Base-by-base conservation (phyloP, 371 early-diverging fungal genomes). In the Mortierella sp. region DNA sequence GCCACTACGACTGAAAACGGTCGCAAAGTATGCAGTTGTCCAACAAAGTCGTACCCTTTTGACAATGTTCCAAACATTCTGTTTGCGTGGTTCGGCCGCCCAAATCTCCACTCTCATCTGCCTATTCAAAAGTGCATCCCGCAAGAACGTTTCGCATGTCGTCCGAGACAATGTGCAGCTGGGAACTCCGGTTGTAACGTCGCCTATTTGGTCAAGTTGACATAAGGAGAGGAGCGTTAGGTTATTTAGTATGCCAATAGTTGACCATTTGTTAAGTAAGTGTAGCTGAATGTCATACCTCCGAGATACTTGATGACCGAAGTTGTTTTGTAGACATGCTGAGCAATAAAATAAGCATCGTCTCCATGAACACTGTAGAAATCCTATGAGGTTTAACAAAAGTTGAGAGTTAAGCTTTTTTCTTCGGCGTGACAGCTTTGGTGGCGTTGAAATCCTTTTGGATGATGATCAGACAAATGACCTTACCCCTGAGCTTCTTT, bases 301-400 rank as follows among this genome's bases (percentile, higher is more conserved):
- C 96, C 97, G 84, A 97, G 93, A 75, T 96, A 94, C 88, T 98
- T 98, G 79, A 99, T 88, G 13, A 97, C 98, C 0, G 97, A 92
- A 0, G 95, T 88, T 3, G 99, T 98, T 80, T 97, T 96, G 92
- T 95, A 98, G 6, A 98, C 94, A 54, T 89, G 84, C 55, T 94
- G 90, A 7, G 99, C 97, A 31, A 97, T 93, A 79, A 92, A 96
- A 26, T 91, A 80, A 0, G 99, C 99, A 80, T 98, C 97, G 10
- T 95, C 94, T 2, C 96, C 98, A 81, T 98, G 98, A 1, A 96
- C 95, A 58, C 95, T 95, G 84, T 97, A 98, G 82, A 90, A 94
- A 48, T 94, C 94, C 90, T 90, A 80, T 58, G 48, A 57, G 5
- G 21, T 21, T 68, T 19, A 28, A 45, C 34, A 48, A n/a, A 60